A percentile compares a stretch with the other conserved stretches of the same genome.
phyloP scores from a whole-genome alignment of 495 filamentous ascomycete species.

The Penicillium salamii region DNA sequence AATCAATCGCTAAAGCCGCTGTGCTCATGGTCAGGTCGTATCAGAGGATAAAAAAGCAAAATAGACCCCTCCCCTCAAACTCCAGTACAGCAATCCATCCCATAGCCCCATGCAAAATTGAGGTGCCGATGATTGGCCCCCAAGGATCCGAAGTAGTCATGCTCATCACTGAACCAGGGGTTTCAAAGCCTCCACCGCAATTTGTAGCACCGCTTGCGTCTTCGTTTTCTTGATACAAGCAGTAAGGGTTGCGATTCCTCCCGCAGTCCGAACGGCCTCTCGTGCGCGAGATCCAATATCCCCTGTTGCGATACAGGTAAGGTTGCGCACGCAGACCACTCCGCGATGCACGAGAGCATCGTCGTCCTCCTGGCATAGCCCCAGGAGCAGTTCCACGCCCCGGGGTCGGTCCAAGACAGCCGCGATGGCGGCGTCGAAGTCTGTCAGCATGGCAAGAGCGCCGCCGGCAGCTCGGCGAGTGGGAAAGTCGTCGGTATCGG shows the following conservation, averaged over 20 bases:
- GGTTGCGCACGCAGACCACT: constrained; percentile 63
- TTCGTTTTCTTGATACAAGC: constrained; percentile 61
- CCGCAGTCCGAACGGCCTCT: constrained; percentile 39
- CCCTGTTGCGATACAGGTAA: constrained; percentile 40
- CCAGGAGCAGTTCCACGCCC: constrained; percentile 67
- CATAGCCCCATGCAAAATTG: constrained; percentile 8
- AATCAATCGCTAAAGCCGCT: constrained; percentile 12
- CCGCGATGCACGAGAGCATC: constrained; percentile 77
- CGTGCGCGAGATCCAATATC: constrained; percentile 39
- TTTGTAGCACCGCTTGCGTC: constrained; percentile 61
- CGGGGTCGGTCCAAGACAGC: constrained; percentile 65
- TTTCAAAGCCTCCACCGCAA: constrained; percentile 62
- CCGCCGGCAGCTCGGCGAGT: constrained; percentile 85
- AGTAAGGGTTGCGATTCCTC: constrained; percentile 59
- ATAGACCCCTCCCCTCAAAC: constrained; percentile 1
- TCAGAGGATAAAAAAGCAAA: constrained; percentile 1
- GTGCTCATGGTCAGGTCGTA: constrained; percentile 12
- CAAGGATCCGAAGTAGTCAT: too few relatives aligned
- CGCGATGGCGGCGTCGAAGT: constrained; percentile 68
- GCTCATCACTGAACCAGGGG: constrained; percentile 44
- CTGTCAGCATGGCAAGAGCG: constrained; percentile 78
- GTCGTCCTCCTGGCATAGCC: constrained; percentile 70
- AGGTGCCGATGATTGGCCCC: constrained; percentile 8
- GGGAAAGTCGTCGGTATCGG: constrained; percentile 75
- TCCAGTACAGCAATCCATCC: constrained; percentile 3